A percentile compares a stretch with the other conserved stretches of the same genome.
Evolutionary conservation across 106 monocot genomes (phyloP).

Genomic region (Amphibolis antarctica): DNA sequence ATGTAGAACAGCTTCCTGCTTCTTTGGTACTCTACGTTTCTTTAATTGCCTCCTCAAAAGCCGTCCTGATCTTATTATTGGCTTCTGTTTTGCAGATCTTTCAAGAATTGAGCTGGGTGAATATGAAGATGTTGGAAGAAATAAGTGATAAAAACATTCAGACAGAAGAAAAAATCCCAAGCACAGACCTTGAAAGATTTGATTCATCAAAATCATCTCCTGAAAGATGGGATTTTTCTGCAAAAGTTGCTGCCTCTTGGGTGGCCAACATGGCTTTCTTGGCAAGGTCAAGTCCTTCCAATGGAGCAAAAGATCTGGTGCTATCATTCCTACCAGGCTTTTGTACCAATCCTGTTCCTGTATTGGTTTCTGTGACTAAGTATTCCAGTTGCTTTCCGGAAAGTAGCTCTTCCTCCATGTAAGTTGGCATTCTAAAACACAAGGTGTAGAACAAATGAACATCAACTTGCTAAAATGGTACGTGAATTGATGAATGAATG

Average conservation of each 20-base stretch:
- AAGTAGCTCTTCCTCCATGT: neutral
- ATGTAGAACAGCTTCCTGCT: slow-evolving; percentile 10
- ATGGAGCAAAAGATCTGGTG: slow-evolving; percentile 6
- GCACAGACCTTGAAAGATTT: slow-evolving; percentile 17
- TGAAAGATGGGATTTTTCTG: slow-evolving; percentile 22
- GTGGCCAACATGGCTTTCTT: slow-evolving; percentile 49
- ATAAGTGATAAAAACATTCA: neutral
- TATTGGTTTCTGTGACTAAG: neutral
- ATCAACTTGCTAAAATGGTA: neutral
- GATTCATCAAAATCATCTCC: slow-evolving; percentile 12
- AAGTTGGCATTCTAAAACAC: slow-evolving; percentile 3
- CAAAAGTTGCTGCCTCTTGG: slow-evolving; percentile 37
- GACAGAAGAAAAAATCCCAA: neutral
- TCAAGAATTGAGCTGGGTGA: neutral
- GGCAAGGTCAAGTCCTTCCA: slow-evolving; percentile 46
- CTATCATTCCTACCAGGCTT: slow-evolving; percentile 2
- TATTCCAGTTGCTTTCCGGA: neutral
- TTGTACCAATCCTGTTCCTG: neutral
- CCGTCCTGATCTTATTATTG: slow-evolving; percentile 34
- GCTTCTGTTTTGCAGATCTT: slow-evolving; percentile 8
- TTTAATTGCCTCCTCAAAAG: slow-evolving; percentile 40
- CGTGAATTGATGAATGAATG: neutral
- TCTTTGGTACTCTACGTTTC: slow-evolving; percentile 36
- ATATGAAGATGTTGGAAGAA: neutral
- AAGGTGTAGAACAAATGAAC: neutral